Conservation (phyloP, 2,329 filamentous ascomycete genomes). For the Claviceps purpurea region DNA sequence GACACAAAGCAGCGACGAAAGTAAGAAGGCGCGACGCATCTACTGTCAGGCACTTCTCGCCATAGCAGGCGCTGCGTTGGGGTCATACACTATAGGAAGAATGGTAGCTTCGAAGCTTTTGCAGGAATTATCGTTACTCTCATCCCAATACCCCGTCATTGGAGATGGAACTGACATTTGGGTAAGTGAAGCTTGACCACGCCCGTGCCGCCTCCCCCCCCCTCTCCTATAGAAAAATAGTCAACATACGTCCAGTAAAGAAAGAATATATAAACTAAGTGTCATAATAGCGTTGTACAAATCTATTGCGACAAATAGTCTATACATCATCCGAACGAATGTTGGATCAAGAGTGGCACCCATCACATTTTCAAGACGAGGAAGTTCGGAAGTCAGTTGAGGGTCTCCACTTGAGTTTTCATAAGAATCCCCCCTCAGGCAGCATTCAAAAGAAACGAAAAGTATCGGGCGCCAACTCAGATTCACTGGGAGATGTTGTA, state of each 20-base stretch:
- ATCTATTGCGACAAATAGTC: slow-evolving; percentile 16
- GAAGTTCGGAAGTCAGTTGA: slow-evolving; percentile 17
- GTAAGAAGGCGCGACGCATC: slow-evolving; percentile 17
- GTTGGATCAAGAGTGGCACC: slow-evolving; percentile 13
- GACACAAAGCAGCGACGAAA: slow-evolving; percentile 14
- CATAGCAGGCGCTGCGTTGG: slow-evolving; percentile 23
- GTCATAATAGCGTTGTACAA: slow-evolving; percentile 15
- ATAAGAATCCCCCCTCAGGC: slow-evolving; percentile 3
- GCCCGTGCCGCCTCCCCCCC: no score
- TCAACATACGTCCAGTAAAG: no score
- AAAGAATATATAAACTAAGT: not conserved
- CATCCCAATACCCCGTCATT: slow-evolving; percentile 17
- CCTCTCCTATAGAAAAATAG: no score
- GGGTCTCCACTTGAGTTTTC: slow-evolving; percentile 16
- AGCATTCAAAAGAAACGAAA: slow-evolving; percentile 18
- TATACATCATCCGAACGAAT: slow-evolving; percentile 8
- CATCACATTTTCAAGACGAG: slow-evolving; percentile 16
- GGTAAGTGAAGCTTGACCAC: slow-evolving; percentile 16
- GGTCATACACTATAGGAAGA: slow-evolving; percentile 21
- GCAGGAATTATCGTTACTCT: slow-evolving; percentile 25
- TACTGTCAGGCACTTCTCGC: slow-evolving; percentile 26
- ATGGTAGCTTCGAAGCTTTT: slow-evolving; percentile 30
- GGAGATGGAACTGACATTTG: slow-evolving; percentile 26
- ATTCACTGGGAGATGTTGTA: slow-evolving; percentile 11
- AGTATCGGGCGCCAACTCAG: slow-evolving; percentile 8